Evolutionary conservation across 257 asterid genomes (phyloP), one percentile per base, ranked within the genome.

Genomic region (Solanum rostratum): DNA sequence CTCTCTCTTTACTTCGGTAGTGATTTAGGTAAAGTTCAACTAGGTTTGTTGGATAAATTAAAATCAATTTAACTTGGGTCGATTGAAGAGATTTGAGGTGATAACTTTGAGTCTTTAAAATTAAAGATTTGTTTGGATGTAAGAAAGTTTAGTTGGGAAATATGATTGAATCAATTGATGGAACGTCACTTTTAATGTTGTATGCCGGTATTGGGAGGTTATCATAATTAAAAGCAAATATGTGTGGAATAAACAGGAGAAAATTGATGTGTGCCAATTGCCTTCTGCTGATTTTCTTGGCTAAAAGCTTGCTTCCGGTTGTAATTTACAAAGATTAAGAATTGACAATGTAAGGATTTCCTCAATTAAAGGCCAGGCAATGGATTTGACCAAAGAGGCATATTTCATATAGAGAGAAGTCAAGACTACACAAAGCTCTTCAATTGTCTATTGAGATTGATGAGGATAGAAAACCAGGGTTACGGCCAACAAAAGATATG

Each of bases 401-500:
- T 87, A 84, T 85, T 87, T 87, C 96, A 0, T 93, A 52, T 49
- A 91, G 90, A n/a, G 95, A 92, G 70, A 85, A 90, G 68, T 97
- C 90, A 79, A 88, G 79, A 68, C 59, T 89, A 27, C 94, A 91
- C 24, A 87, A 79, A 80, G 95, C 92, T 18, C 89, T 91, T 16
- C 78, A 90, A 10, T 84, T 82, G 53, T 88, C 86, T 82, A 55
- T 89, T 41, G 99, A 90, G 68, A 84, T 91, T 16, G 91, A 86
- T 78, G 88, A 89, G 29, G 95, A 92, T 53, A 80, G 89, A 10
- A 91, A 85, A 52, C 95, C 93, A 2, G 92, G 94, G 30, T 68
- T 88, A 37, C 92, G 98, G 98, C 98, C 98, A 20, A 98, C 97
- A 8, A 90, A 88, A 86, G 93, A 94, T 74, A 94, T 88, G 89